A percentile compares a stretch with the other conserved stretches of the same genome.
Conservation (phyloP, 2,329 filamentous ascomycete species). For the Leptographium wingfieldii region DNA sequence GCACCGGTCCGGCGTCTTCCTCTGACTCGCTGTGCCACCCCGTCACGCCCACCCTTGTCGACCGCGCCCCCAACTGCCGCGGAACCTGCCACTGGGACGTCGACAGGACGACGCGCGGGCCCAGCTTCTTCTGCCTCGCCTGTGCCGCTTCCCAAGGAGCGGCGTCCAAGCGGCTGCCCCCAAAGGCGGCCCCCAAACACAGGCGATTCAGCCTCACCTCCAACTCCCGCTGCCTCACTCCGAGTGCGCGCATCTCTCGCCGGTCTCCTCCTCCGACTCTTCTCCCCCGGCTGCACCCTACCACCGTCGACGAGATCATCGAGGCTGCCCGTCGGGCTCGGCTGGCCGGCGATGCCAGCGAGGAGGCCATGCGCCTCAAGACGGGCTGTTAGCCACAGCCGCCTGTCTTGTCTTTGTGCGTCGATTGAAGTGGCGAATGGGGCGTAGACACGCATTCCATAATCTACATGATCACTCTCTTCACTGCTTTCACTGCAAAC, state of each 20-base stretch:
- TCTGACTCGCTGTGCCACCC: neutral
- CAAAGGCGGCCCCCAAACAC: neutral
- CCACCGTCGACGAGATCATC: conserved; percentile 35
- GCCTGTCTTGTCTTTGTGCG: too few species aligned
- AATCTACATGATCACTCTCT: too few species aligned
- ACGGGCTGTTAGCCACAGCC: conserved; percentile 11
- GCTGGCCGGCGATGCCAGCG: conserved; percentile 25
- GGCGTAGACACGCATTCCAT: too few species aligned
- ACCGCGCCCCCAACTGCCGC: neutral
- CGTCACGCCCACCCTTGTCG: neutral
- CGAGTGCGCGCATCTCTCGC: neutral
- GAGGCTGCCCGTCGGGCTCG: conserved; percentile 28
- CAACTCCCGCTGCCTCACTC: neutral
- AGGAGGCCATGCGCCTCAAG: conserved; percentile 37
- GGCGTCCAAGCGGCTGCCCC: too few species aligned
- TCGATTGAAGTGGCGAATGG: too few species aligned
- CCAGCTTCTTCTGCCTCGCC: conserved; percentile 1
- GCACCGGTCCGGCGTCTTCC: neutral
- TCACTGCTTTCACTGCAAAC: too few species aligned
- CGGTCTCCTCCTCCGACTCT: neutral
- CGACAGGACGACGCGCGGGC: neutral
- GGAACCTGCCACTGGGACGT: neutral
- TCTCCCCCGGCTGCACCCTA: conserved; percentile 5
- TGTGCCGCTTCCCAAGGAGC: neutral
- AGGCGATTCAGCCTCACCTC: neutral